Evolutionary conservation across 202 grass and related monocot genomes (phyloP).

Genomic region (Schoenoplectus triqueter): DNA sequence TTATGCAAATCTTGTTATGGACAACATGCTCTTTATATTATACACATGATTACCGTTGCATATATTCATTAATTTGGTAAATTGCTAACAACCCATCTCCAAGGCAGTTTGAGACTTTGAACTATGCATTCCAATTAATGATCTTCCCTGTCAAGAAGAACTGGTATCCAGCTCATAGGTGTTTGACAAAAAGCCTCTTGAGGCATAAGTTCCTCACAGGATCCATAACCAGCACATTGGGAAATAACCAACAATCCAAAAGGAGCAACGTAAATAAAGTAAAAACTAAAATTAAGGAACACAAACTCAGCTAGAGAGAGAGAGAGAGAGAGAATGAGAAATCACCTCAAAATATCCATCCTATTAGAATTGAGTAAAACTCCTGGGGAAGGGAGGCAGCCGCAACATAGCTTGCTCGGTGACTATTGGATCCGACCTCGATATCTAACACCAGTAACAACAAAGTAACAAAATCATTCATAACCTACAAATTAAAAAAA

Average conservation of each 20-base stretch:
- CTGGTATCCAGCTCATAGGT: not conserved
- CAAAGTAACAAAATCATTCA: not conserved
- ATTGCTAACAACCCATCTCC: not conserved
- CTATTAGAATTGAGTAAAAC: constrained; percentile 28
- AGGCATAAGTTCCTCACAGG: not conserved
- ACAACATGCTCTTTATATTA: not conserved
- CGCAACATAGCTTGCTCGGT: constrained; percentile 69
- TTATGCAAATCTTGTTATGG: not conserved
- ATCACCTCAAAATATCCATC: not conserved
- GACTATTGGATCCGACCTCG: constrained; percentile 73
- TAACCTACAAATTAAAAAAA: not conserved
- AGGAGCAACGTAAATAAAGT: not conserved
- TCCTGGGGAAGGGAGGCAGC: constrained; percentile 57
- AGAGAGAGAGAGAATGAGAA: not conserved
- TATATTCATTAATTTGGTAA: constrained; percentile 9
- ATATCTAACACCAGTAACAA: constrained; percentile 58
- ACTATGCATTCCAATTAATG: not conserved
- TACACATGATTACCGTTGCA: not conserved
- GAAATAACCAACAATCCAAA: not conserved
- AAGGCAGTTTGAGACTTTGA: not conserved
- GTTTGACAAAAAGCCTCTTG: not conserved
- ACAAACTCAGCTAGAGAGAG: not conserved
- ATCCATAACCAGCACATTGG: not conserved
- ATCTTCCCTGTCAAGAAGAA: not conserved
- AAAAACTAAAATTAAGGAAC: not conserved